Evolutionary conservation across 2,329 filamentous ascomycete species (phyloP), one percentile per base, ranked within the genome.

Genomic region (Talaromyces sp.): DNA sequence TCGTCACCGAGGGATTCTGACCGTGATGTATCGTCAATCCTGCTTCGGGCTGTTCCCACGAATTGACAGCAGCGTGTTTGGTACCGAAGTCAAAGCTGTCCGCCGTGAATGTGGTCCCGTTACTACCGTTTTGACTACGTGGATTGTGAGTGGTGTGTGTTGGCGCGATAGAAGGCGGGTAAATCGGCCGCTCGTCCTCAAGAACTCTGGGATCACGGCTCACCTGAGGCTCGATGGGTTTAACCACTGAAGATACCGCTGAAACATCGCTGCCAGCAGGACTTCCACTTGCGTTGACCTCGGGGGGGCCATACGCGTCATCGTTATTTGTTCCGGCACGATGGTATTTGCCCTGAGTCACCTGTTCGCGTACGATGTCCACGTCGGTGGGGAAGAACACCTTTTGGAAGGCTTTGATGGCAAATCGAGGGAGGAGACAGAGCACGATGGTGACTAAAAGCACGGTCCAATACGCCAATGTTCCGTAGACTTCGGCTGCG

Each of bases 321-420:
- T 42, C 25, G 35, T 28, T 58, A 80, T 80, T 44, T 85, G 76
- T 62, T 44, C 14, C 37, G 52, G n/a, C 8, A 42, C 18, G 14
- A 48, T 25, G 12, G 31, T 25, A 63, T 14, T 40, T 63, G 68
- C 95, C 95, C 78, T 88, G 83, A 31, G 86, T 86, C 65, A 96
- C 87, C 79, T 98, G 92, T 76, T 99, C 95, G 55, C 95, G 91
- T 71, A 99, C 88, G 67, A 99, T 96, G 74, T 99, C 95, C 63
- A 97, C 88, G 71, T 99, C 95, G 68, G 89, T 88, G 3, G 95
- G 95, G 76, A 89, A 91, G 79, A 92, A 98, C 61, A 96, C 90
- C 79, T 99, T 99, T 76, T 98, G 95, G 57, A 95, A 78, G 35
- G 88, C 82, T 79, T 99, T 99, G 79, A 90, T 83, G 55, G 86